phyloP scores from a whole-genome alignment of 1,139 yeast species.

The Geotrichum aggregatum region DNA sequence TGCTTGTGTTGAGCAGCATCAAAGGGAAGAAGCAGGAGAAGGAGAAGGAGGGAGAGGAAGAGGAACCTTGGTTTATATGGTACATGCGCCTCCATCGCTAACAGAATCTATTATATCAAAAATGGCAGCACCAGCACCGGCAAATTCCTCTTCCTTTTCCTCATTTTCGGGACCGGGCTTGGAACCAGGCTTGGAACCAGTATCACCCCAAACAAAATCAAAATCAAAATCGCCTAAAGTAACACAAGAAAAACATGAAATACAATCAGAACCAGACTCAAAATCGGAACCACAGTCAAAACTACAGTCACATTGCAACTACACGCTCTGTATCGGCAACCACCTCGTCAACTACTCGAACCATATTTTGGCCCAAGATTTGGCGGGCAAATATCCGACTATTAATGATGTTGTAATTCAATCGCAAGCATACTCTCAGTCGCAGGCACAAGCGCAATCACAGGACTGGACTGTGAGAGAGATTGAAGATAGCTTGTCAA shows the following conservation, averaged over 20 bases:
- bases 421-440: too few species aligned
- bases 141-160: too few species aligned
- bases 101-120: constrained; percentile 45
- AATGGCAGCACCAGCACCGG: too few species aligned
- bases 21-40: too few species aligned
- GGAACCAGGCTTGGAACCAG: too few species aligned
- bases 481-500: constrained; percentile 26
- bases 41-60: too few species aligned
- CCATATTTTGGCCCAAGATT: constrained; percentile 23
- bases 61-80: constrained; percentile 46
- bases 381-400: constrained; percentile 27
- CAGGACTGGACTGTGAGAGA: constrained; percentile 23
- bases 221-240: too few species aligned
- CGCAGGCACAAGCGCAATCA: background rate
- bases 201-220: too few species aligned
- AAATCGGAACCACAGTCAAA: too few species aligned
- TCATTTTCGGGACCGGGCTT: too few species aligned
- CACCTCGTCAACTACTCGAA: constrained; percentile 32
- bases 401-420: constrained; percentile 20
- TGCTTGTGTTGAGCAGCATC: too few species aligned
- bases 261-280: background rate
- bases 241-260: constrained; percentile 36
- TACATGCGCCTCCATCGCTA: constrained; percentile 67
- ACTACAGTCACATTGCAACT: too few species aligned
- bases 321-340: constrained; percentile 36